Conservation (phyloP, 2,329 filamentous ascomycete species). For the Fusarium decemcellulare region DNA sequence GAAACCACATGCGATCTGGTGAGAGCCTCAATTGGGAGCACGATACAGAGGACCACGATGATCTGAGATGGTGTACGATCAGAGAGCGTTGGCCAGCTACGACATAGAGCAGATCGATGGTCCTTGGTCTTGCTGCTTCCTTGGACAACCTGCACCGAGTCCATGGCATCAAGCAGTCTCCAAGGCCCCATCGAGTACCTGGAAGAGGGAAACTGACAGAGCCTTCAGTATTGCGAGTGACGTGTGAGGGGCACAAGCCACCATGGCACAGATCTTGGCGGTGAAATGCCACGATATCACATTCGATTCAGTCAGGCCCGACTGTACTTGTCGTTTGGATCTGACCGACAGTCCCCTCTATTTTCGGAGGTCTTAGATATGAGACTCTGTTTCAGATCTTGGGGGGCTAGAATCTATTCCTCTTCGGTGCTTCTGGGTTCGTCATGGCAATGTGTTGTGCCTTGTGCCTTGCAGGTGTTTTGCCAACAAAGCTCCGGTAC, state of each 20-base stretch:
- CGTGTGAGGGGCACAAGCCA: constrained; percentile 12
- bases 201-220: background rate
- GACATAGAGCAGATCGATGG: constrained; percentile 1
- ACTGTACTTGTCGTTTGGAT: background rate
- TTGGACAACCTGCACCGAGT: constrained; percentile 18
- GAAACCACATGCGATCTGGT: constrained; percentile 11
- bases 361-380: background rate
- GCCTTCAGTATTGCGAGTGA: background rate
- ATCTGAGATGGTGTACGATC: constrained; percentile 20
- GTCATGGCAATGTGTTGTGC: constrained; percentile 11
- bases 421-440: background rate
- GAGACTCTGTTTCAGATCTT: background rate
- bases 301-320: background rate
- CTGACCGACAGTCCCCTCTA: background rate
- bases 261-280: constrained; percentile 24
- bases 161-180: constrained; percentile 15
- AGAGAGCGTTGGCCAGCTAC: constrained; percentile 6
- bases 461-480: constrained; percentile 4
- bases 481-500: background rate
- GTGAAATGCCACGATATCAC: constrained; percentile 17
- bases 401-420: background rate
- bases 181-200: background rate
- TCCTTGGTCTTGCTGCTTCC: background rate
- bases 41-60: background rate
- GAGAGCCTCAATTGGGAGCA: constrained; percentile 9